Conservation (phyloP, 2,329 filamentous ascomycete genomes). For the Cryphonectria japonica region DNA sequence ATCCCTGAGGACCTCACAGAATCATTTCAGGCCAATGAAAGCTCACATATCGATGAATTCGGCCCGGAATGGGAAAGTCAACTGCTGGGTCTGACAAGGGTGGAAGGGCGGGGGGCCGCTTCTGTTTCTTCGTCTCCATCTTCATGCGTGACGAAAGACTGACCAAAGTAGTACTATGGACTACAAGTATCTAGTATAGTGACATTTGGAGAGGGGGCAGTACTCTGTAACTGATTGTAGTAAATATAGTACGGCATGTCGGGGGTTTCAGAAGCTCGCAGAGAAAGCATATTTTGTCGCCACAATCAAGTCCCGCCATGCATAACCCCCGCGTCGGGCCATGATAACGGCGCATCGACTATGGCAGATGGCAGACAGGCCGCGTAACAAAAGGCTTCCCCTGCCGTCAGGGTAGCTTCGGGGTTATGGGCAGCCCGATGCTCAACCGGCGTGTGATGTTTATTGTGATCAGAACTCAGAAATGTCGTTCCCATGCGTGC, state of each 20-base stretch:
- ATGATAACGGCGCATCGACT: not conserved
- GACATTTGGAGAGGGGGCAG: not conserved
- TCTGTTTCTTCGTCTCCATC: not conserved
- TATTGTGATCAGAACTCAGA: not conserved
- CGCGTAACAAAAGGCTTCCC: not conserved
- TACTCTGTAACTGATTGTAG: not conserved
- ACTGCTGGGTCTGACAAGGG: slow-evolving; percentile 1
- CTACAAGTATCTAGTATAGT: not conserved
- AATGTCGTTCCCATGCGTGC: not conserved
- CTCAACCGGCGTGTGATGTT: not conserved
- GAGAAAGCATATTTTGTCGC: not conserved
- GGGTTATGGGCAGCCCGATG: not conserved
- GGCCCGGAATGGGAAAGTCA: slow-evolving; percentile 13
- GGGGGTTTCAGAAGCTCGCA: not conserved
- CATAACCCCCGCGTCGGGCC: not conserved
- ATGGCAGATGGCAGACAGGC: slow-evolving; percentile 3
- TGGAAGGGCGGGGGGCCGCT: too few relatives aligned
- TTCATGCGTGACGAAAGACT: not conserved
- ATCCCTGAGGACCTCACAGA: not conserved
- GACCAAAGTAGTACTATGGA: not conserved
- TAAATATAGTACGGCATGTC: not conserved
- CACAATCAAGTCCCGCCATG: not conserved
- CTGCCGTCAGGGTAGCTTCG: not conserved
- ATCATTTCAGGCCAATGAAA: slow-evolving; percentile 9
- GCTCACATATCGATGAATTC: not conserved